These are phyloP conservation scores for Didymella lethalis DNA, from an alignment of 2,329 filamentous ascomycete genomes.

Conservation along the genomic window DNA sequence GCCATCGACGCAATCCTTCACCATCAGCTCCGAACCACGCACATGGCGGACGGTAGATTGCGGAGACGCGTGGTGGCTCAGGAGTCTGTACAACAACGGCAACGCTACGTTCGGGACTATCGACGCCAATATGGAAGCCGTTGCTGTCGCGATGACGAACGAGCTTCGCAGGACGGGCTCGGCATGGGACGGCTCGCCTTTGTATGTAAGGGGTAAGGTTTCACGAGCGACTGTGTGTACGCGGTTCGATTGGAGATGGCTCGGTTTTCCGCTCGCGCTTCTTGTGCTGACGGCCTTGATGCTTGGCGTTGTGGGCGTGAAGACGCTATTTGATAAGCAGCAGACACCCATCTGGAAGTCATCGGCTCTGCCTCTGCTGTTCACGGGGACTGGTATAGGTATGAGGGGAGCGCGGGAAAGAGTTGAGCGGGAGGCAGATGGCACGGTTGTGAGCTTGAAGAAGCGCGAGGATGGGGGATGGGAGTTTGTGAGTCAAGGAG, in stretches of 20 bases:
- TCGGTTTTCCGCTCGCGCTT: not conserved
- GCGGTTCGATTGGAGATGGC: not conserved
- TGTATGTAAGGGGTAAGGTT: not conserved
- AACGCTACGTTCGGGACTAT: slow-evolving; percentile 1
- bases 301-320: not conserved
- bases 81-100: not conserved
- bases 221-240: not conserved
- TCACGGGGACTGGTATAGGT: not conserved
- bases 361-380: not conserved
- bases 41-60: not conserved
- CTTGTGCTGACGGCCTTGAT: not conserved
- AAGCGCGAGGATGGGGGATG: not conserved
- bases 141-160: slow-evolving; percentile 1
- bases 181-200: not conserved
- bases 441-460: not conserved
- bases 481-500: not conserved
- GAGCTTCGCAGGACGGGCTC: not conserved
- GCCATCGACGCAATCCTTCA: not conserved
- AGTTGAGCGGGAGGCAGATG: not conserved
- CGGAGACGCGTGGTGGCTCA: not conserved
- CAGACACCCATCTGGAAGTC: not conserved
- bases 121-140: slow-evolving; percentile 2
- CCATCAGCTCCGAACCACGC: not conserved
- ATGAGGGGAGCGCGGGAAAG: not conserved
- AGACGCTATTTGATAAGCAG: not conserved